Conservation (phyloP, 1,284 basidiomycete species). For the Boletus mariae region DNA sequence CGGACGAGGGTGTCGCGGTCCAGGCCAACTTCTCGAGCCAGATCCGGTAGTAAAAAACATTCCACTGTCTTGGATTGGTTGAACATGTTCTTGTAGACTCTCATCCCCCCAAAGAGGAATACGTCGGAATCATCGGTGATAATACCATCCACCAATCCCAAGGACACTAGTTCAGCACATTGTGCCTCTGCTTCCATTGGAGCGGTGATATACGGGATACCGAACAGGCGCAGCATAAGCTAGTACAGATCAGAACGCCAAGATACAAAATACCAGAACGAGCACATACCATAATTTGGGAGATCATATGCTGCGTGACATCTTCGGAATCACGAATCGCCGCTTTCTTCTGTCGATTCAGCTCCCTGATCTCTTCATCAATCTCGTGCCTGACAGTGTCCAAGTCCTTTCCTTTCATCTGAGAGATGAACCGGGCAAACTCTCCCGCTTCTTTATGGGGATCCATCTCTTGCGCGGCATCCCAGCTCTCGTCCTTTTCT, state of each 20-base stretch:
- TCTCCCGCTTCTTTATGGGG: slow-evolving; percentile 82
- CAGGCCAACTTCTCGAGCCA: slow-evolving; percentile 85
- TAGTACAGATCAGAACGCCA: slow-evolving; percentile 27
- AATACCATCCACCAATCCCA: slow-evolving; percentile 91
- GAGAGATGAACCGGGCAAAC: slow-evolving; percentile 87
- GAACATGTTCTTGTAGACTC: slow-evolving; percentile 99
- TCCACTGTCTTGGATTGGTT: slow-evolving; percentile 99
- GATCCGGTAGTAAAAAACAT: slow-evolving; percentile 84
- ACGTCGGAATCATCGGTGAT: slow-evolving; percentile 99
- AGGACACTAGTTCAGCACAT: slow-evolving; percentile 86
- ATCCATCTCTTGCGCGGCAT: slow-evolving; percentile 79
- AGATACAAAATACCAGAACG: not conserved
- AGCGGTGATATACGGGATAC: slow-evolving; percentile 97
- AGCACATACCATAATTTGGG: slow-evolving; percentile 83
- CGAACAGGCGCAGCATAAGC: slow-evolving; percentile 89
- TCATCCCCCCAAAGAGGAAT: slow-evolving; percentile 92
- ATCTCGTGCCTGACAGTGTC: slow-evolving; percentile 84
- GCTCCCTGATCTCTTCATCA: slow-evolving; percentile 81
- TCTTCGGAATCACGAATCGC: slow-evolving; percentile 94
- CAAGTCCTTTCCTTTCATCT: slow-evolving; percentile 82
- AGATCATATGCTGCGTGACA: slow-evolving; percentile 91
- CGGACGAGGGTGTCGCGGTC: slow-evolving; percentile 85
- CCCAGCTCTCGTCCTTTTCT: slow-evolving; percentile 47
- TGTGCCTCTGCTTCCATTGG: slow-evolving; percentile 99
- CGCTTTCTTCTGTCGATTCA: slow-evolving; percentile 82